phyloP scores from a whole-genome alignment of 2,329 filamentous ascomycete species.

The Ophiocordyceps camponoti-saundersi region DNA sequence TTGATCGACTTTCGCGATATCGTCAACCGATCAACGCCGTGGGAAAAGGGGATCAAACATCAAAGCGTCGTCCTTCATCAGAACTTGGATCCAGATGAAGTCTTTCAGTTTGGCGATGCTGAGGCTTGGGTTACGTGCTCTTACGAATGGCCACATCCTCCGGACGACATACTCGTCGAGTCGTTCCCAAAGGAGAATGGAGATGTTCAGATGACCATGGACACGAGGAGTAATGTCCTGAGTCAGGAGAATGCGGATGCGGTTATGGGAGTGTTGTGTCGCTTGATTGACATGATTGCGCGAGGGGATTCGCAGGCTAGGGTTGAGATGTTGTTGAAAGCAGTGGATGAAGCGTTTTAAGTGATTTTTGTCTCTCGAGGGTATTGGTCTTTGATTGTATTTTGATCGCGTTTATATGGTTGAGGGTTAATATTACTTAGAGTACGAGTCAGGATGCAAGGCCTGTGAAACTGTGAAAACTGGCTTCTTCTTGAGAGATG shows the following conservation, averaged over 20 bases:
- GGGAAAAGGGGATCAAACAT: slow-evolving; percentile 15
- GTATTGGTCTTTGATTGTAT: no score
- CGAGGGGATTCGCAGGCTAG: background rate
- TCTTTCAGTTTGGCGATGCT: slow-evolving; percentile 18
- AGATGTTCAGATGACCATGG: slow-evolving; percentile 1
- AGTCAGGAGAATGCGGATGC: slow-evolving; percentile 1
- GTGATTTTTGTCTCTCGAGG: background rate
- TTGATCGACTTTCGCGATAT: slow-evolving; percentile 9
- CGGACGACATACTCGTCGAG: slow-evolving; percentile 3
- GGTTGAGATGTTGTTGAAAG: background rate
- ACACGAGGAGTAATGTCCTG: slow-evolving; percentile 1
- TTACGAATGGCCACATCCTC: slow-evolving; percentile 3
- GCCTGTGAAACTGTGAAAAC: no score
- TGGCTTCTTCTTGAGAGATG: no score
- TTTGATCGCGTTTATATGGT: no score
- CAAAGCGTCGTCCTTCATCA: slow-evolving; percentile 27
- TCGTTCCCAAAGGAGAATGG: slow-evolving; percentile 1
- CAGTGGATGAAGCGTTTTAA: background rate
- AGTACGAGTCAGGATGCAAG: no score
- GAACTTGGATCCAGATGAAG: slow-evolving; percentile 38
- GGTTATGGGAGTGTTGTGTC: background rate
- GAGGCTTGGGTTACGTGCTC: slow-evolving; percentile 2
- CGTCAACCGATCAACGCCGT: slow-evolving; percentile 8
- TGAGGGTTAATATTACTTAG: no score
- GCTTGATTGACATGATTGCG: background rate